Base-by-base conservation (phyloP, 768 basidiomycete genomes). In the Sarcomyxa edulis region DNA sequence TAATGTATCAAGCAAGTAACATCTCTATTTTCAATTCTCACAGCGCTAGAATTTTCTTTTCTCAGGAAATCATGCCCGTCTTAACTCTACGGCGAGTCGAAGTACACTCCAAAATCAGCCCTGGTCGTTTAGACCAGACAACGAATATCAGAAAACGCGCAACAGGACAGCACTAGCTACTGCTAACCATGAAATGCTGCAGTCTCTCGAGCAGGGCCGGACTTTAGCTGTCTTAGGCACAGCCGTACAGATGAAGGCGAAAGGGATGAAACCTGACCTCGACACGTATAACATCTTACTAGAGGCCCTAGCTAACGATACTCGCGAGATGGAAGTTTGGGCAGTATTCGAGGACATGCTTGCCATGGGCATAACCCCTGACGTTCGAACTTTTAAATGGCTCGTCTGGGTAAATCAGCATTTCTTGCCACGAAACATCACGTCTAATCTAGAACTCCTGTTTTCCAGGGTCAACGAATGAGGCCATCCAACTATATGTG, bases 341-440 rank as follows among this genome's bases (percentile, higher is more conserved):
- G 84, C 81, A 12, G 69, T 84, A 38, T 58, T 83, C 20, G 79
- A 83, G 24, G 84, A 88, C 53, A 86, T 88, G 82, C 36, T 66
- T 23, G 53, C 64, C 12, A 46, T 68, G 29, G 71, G 69, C 2
- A 44, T 88, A 15, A 43, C 56, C 31, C 81, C 76, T 4, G 65
- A 74, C 39, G 47, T 61, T 5, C 59, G 69, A 26, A 68, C 75
- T 7, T 81, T 81, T 54, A 74, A 83, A 31, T 60, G 69, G 29
- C 64, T 90, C 18, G 55, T 90, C 33, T 60, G 72, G 49, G 87
- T 85, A 53, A 50, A 60, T 23, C 32, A 30, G 6, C 25, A 7
- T 46, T 35, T 2, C n/a, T 10, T 27, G n/a, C n/a, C n/a, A n/a
- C 35, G 16, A 10, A 12, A 8, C 28, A 2, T 33, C 12, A 24